Percentiles rank a stretch among this genome's conserved stretches.
phyloP scores from a whole-genome alignment of 139 green algal species.

The Auxenochlorella protothecoides region DNA sequence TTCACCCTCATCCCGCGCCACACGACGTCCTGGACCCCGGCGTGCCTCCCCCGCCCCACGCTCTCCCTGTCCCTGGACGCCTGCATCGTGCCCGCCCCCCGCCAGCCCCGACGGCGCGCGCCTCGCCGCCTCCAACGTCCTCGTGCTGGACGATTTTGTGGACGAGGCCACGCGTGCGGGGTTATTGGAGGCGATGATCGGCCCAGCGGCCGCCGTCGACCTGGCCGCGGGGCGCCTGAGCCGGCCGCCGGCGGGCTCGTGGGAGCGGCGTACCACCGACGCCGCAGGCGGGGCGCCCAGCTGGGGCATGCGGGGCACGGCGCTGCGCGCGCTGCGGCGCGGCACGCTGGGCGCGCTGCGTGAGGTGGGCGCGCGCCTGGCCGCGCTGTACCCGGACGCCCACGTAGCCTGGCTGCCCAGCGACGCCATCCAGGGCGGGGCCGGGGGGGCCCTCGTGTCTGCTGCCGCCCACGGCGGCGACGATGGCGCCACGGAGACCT shows the following conservation, averaged over 20 bases:
- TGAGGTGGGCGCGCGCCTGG: conserved; percentile 62
- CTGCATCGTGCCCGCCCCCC: conserved; percentile 50
- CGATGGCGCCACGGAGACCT: not conserved
- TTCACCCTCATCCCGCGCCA: no score
- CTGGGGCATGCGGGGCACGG: conserved; percentile 46
- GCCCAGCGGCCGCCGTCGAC: no score
- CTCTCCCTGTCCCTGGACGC: conserved; percentile 56
- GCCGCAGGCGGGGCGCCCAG: conserved; percentile 25
- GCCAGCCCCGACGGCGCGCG: conserved; percentile 8
- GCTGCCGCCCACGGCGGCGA: not conserved
- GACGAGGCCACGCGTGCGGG: conserved; percentile 19
- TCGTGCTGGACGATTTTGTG: conserved; percentile 59
- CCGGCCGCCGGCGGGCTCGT: conserved; percentile 30
- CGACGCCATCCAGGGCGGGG: conserved; percentile 40
- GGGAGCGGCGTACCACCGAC: conserved; percentile 54
- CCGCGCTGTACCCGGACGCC: conserved; percentile 56
- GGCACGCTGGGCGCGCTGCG: conserved; percentile 29
- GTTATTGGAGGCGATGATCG: no score
- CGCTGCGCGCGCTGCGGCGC: conserved; percentile 32
- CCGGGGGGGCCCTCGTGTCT: no score
- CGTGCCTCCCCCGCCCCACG: conserved; percentile 5
- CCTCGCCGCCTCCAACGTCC: conserved; percentile 37
- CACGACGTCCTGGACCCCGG: conserved; percentile 15
- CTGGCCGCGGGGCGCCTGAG: no score
- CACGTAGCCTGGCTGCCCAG: conserved; percentile 66